These are phyloP conservation scores for Schizothecium vesticola DNA, from an alignment of 495 filamentous ascomycete species.

Conservation along the genomic window DNA sequence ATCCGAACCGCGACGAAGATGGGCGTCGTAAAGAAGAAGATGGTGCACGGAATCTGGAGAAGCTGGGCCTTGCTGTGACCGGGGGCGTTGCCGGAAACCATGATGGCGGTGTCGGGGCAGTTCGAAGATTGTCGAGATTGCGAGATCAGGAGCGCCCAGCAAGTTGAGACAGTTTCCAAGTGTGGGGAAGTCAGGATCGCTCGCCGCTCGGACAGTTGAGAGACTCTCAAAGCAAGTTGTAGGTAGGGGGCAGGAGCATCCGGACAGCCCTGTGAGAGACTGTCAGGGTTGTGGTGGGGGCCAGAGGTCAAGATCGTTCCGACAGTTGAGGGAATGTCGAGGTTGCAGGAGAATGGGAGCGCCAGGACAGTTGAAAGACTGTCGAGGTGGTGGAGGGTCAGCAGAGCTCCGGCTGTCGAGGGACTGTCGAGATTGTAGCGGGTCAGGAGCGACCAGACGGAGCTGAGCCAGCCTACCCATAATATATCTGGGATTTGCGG, in stretches of 20 bases:
- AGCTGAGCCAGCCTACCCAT: no score
- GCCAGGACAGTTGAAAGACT: not conserved
- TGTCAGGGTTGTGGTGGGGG: not conserved
- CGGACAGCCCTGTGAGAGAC: not conserved
- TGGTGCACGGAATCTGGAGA: conserved; percentile 27
- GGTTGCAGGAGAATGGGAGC: no score
- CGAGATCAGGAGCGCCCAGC: not conserved
- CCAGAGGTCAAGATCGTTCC: no score
- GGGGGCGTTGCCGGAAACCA: not conserved
- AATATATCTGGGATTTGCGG: no score
- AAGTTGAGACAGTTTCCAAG: not conserved
- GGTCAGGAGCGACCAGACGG: no score
- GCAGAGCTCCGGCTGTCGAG: no score
- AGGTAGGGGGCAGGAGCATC: not conserved
- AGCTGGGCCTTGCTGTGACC: not conserved
- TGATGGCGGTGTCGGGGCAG: not conserved
- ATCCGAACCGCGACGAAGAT: conserved; percentile 28
- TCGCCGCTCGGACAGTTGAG: not conserved
- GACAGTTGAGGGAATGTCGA: not conserved
- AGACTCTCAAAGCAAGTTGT: no score
- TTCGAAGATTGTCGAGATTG: not conserved
- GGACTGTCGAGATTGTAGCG: no score
- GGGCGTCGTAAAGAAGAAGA: conserved; percentile 32
- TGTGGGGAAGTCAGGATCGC: not conserved
- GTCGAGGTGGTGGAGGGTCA: no score